Percentiles rank a stretch among this genome's conserved stretches.
Conservation (phyloP, 2,329 filamentous ascomycete genomes). For the Rutstroemia sp. region DNA sequence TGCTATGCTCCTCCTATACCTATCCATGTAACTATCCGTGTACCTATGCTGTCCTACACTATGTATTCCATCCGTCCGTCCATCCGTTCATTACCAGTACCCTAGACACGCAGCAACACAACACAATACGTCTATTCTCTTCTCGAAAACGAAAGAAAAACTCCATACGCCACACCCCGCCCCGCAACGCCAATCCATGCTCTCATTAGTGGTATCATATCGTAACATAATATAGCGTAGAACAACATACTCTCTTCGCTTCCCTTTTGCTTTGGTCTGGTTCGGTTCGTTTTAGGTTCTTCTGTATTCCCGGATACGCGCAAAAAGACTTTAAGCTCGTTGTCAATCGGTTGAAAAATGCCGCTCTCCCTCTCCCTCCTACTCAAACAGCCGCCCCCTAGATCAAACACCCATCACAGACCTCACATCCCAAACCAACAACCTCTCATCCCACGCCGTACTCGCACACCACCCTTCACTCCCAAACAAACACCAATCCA, state of each 20-base stretch:
- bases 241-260: not conserved
- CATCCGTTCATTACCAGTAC: not conserved
- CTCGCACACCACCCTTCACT: conserved; percentile 93
- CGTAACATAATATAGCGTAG: not conserved
- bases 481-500: conserved; percentile 97
- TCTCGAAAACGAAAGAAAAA: not conserved
- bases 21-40: not conserved
- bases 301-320: not conserved
- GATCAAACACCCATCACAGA: conserved; percentile 43
- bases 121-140: not conserved
- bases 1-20: too few relatives aligned
- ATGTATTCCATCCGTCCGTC: not conserved
- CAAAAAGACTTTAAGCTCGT: too few relatives aligned
- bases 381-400: too few relatives aligned
- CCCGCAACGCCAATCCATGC: not conserved
- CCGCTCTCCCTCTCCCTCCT: too few relatives aligned
- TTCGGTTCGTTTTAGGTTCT: not conserved
- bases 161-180: not conserved
- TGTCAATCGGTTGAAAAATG: too few relatives aligned
- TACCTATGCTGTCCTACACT: not conserved
- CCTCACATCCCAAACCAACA: conserved; percentile 87
- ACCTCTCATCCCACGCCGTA: conserved; percentile 86
- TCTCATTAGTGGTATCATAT: not conserved
- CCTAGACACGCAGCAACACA: not conserved
- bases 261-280: not conserved